Evolutionary conservation across 2,329 filamentous ascomycete species (phyloP), one percentile per base, ranked within the genome.

Genomic region (Neopestalotiopsis clavispora): DNA sequence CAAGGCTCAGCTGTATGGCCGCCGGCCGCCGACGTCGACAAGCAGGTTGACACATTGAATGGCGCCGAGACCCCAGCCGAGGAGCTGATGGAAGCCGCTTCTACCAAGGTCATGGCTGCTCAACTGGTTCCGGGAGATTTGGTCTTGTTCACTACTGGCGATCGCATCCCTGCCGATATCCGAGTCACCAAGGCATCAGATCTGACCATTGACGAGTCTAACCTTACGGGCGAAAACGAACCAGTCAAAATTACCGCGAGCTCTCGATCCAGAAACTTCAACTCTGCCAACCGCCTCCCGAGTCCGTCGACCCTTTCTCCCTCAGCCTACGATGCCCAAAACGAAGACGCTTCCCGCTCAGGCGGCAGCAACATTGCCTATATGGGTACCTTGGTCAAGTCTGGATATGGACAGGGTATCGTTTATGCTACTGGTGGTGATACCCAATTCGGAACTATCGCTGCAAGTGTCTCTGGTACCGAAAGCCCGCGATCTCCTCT

Each of bases 401-500:
- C 95, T 45, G 96, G 96, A 12, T 92, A 99, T 76, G 96, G 96
- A 0, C 95, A 97, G 79, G 96, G 96, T 58, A 91, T 99, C 73
- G 96, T 99, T n/a, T 97, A 98, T 78, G 94, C 95, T 9, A 99
- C 96, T 6, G 97, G 97, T 67, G 92, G 93, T 40, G 90, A 93
- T 69, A 99, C 97, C 0, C 94, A 98, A 75, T 98, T 99, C 80
- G 96, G 96, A 57, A 95, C 94, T 64, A 99, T 99, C 74, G 97
- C 95, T 23, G 92, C 95, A 17, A 98, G 95, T 66, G 88, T 99
- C 32, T 94, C 95, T 63, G 94, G 96, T 71, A 99, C 97, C 34
- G 96, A 98, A 80, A 97, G 94, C 76, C 96, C 96, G 0, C 89
- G 96, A 58, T 99, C 96, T 3, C 96, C 96, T 9, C 85, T 99